Evolutionary conservation across 805 yeast genomes (phyloP).

Genomic region (Schizosaccharomyces cryophilus): DNA sequence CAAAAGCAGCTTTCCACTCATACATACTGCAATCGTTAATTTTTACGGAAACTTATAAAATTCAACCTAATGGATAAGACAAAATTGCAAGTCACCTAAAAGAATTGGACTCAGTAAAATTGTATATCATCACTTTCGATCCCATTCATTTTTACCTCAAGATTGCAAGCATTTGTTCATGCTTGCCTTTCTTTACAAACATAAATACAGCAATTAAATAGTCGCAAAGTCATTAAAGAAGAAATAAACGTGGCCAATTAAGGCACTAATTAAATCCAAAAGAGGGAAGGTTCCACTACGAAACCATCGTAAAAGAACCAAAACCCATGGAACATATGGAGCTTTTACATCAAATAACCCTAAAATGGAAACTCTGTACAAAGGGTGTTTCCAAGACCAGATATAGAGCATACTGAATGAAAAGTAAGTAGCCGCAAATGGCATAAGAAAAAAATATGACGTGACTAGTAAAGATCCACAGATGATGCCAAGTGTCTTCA

Average conservation of each 20-base stretch:
- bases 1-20: too few relatives aligned
- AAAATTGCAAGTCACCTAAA: too few relatives aligned
- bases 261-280: not conserved
- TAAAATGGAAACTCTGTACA: not conserved
- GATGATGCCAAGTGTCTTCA: not conserved
- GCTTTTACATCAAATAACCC: not conserved
- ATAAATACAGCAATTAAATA: not conserved
- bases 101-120: too few relatives aligned
- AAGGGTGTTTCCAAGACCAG: not conserved
- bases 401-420: not conserved
- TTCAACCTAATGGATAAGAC: too few relatives aligned
- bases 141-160: too few relatives aligned
- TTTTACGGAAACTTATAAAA: too few relatives aligned
- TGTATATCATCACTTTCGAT: too few relatives aligned
- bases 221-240: not conserved
- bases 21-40: too few relatives aligned
- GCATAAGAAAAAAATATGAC: not conserved
- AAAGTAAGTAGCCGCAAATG: not conserved
- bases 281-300: not conserved
- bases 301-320: not conserved
- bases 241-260: not conserved
- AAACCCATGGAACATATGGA: not conserved
- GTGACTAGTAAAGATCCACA: not conserved
- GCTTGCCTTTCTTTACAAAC: too few relatives aligned
- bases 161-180: too few relatives aligned